phyloP scores from a whole-genome alignment of 164 flowering plant genomes.

The Magnolia kwangsiensis region DNA sequence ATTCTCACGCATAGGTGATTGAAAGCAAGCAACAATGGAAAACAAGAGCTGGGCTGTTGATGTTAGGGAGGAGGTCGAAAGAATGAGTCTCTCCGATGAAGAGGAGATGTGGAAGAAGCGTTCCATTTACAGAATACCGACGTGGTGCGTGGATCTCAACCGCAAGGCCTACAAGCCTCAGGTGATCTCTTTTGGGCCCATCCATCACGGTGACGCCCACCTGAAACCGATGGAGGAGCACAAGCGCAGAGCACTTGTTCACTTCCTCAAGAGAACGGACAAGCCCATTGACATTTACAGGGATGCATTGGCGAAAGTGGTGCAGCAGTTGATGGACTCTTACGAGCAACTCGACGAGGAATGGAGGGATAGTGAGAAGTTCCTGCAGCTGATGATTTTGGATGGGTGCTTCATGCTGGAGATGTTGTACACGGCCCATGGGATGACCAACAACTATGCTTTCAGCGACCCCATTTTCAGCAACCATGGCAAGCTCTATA shows the following conservation, averaged over 20 bases:
- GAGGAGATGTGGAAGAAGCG: constrained; percentile 26
- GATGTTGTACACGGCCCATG: constrained; percentile 23
- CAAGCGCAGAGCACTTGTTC: constrained; percentile 48
- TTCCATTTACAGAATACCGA: constrained; percentile 25
- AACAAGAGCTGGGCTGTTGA: constrained; percentile 18
- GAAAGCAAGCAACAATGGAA: neutral
- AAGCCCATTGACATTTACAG: constrained; percentile 24
- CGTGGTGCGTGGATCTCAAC: constrained; percentile 12
- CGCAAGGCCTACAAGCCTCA: constrained; percentile 36
- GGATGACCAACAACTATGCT: constrained; percentile 31
- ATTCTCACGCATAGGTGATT: neutral
- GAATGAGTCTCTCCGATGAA: neutral
- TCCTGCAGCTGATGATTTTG: constrained; percentile 42
- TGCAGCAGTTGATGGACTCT: constrained; percentile 19
- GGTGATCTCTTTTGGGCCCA: constrained; percentile 48
- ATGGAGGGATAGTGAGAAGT: constrained; percentile 27
- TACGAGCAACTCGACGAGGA: constrained; percentile 29
- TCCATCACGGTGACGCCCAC: constrained; percentile 35
- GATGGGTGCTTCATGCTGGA: constrained; percentile 64
- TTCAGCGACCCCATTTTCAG: constrained; percentile 58
- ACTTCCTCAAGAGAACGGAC: constrained; percentile 38
- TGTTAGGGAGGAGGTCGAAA: constrained; percentile 12
- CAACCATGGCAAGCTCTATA: constrained; percentile 42
- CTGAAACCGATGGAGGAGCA: constrained; percentile 45
- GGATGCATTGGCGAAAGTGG: constrained; percentile 21